A percentile compares a stretch with the other conserved stretches of the same genome.
Evolutionary conservation across 495 filamentous ascomycete genomes (phyloP).

Genomic region (Tuber melanosporum): DNA sequence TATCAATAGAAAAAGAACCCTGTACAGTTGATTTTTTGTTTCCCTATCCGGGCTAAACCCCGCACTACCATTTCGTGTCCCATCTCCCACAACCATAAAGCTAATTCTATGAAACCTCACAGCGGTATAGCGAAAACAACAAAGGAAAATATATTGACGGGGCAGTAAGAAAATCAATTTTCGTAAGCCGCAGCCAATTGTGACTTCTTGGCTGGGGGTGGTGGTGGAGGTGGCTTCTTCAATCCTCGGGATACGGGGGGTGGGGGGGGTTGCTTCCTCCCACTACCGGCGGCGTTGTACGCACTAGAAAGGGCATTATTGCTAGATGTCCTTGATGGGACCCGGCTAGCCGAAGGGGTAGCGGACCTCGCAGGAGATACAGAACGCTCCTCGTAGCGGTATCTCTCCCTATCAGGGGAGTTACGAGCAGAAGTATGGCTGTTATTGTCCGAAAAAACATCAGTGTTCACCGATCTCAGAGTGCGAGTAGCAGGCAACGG

Average conservation of each 20-base stretch:
- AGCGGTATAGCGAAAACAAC: constrained; percentile 1
- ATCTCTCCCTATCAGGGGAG: constrained; percentile 25
- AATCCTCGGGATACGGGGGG: constrained; percentile 27
- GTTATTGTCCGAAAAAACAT: constrained; percentile 26
- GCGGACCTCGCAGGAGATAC: constrained; percentile 25
- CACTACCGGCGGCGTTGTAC: constrained; percentile 16
- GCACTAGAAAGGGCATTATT: constrained; percentile 4
- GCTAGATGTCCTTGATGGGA: constrained; percentile 11
- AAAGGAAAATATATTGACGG: background rate
- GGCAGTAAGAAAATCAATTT: background rate
- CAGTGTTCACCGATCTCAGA: constrained; percentile 28
- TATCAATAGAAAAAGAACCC: background rate
- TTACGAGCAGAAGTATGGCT: constrained; percentile 28
- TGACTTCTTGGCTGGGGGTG: constrained; percentile 37
- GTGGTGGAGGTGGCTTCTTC: constrained; percentile 41
- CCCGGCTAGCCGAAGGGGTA: constrained; percentile 11
- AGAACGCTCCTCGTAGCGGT: constrained; percentile 32
- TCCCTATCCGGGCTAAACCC: background rate
- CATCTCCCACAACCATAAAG: background rate
- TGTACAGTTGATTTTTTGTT: constrained; percentile 1
- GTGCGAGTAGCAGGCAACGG: constrained; percentile 33
- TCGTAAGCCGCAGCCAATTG: constrained; percentile 15
- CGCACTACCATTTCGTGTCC: background rate
- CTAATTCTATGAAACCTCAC: background rate
- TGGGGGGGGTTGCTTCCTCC: constrained; percentile 37